These are phyloP conservation scores for Tilletiopsis washingtonensis DNA, from an alignment of 1,284 basidiomycete species.

Conservation along the genomic window DNA sequence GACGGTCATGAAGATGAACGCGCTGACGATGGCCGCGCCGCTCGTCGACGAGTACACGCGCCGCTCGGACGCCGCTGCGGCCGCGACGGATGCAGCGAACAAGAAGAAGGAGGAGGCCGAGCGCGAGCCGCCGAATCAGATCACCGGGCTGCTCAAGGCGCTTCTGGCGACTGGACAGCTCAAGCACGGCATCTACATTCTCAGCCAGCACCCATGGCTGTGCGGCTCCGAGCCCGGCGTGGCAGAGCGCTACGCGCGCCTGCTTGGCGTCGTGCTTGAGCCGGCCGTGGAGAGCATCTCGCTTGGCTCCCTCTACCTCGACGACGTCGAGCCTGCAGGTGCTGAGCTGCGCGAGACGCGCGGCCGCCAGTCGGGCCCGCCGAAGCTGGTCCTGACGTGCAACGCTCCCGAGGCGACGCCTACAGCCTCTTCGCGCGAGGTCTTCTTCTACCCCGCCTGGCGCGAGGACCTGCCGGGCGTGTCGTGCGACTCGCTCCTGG, in stretches of 20 bases:
- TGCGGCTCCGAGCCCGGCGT: slow-evolving; percentile 69
- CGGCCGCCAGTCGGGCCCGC: slow-evolving; percentile 13
- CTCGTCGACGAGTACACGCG: slow-evolving; percentile 53
- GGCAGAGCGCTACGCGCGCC: slow-evolving; percentile 59
- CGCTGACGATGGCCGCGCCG: slow-evolving; percentile 75
- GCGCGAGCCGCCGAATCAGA: slow-evolving; percentile 66
- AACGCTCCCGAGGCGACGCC: slow-evolving; percentile 32
- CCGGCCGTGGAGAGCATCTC: slow-evolving; percentile 34
- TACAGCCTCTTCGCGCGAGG: slow-evolving; percentile 15
- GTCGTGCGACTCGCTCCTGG: slow-evolving; percentile 17
- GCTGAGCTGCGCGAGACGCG: slow-evolving; percentile 47
- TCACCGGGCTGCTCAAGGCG: slow-evolving; percentile 69
- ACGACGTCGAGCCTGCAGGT: slow-evolving; percentile 12
- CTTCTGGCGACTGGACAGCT: slow-evolving; percentile 77
- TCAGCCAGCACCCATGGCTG: slow-evolving; percentile 78
- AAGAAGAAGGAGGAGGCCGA: slow-evolving; percentile 12
- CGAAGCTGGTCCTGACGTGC: slow-evolving; percentile 19
- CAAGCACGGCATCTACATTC: slow-evolving; percentile 65
- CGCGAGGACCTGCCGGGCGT: slow-evolving; percentile 17
- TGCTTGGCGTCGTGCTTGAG: slow-evolving; percentile 34
- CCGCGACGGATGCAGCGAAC: slow-evolving; percentile 16
- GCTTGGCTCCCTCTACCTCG: slow-evolving; percentile 49
- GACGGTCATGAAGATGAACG: slow-evolving; percentile 59
- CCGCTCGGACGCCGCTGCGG: slow-evolving; percentile 7
- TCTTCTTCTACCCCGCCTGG: slow-evolving; percentile 43